phyloP scores from a whole-genome alignment of 2,329 filamentous ascomycete genomes.

The Basipetospora chlamydospora region DNA sequence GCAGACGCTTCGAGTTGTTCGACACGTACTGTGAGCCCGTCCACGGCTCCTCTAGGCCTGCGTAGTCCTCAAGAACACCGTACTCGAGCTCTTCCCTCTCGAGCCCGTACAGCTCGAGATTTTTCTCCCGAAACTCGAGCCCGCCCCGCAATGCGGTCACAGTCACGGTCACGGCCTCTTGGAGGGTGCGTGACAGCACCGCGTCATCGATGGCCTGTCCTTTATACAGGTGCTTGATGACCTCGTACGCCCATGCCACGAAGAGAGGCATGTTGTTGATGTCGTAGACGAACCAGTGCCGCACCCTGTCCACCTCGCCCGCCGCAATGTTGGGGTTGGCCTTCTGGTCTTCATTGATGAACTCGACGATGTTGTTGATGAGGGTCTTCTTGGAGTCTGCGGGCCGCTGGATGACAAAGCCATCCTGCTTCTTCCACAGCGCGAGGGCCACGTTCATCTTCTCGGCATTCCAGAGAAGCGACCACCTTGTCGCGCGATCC shows the following conservation, averaged over 20 bases:
- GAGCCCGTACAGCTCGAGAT: constrained; percentile 60
- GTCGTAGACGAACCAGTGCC: constrained; percentile 78
- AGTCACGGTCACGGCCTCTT: constrained; percentile 52
- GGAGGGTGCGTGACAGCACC: constrained; percentile 39
- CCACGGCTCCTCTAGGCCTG: constrained; percentile 68
- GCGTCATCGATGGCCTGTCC: constrained; percentile 41
- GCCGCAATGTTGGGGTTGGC: constrained; percentile 46
- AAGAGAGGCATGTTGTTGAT: constrained; percentile 58
- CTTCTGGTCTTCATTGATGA: constrained; percentile 64
- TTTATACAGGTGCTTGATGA: constrained; percentile 57
- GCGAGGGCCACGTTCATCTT: constrained; percentile 68
- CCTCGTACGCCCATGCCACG: constrained; percentile 64
- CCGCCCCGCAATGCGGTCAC: constrained; percentile 45
- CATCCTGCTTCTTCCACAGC: constrained; percentile 71
- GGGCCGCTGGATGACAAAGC: constrained; percentile 43
- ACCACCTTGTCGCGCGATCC: constrained; percentile 58
- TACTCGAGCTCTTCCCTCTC: constrained; percentile 49
- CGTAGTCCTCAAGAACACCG: constrained; percentile 50
- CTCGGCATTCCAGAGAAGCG: constrained; percentile 76
- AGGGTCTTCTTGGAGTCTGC: constrained; percentile 52
- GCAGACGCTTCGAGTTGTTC: constrained; percentile 45
- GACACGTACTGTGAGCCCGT: constrained; percentile 54
- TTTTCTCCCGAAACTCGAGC: constrained; percentile 56
- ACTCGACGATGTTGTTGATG: constrained; percentile 59
- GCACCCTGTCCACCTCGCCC: constrained; percentile 63